Conservation (phyloP, 2,329 filamentous ascomycete genomes). For the Keithomyces neogunnii region DNA sequence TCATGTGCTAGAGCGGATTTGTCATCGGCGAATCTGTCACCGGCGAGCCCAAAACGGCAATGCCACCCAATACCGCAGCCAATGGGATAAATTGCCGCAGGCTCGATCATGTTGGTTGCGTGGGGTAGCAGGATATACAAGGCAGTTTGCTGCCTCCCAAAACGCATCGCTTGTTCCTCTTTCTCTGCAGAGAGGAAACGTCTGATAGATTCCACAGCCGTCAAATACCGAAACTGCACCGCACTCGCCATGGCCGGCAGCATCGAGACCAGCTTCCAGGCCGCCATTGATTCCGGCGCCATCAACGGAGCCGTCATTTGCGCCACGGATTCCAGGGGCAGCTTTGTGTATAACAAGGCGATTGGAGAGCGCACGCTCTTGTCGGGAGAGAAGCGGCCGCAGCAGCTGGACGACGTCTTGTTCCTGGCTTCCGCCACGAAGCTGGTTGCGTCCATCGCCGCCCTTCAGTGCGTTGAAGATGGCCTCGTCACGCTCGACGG, state of each 20-base stretch:
- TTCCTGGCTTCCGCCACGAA: constrained; percentile 31
- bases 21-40: too few species aligned
- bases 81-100: too few species aligned
- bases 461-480: constrained; percentile 46
- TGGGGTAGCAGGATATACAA: too few species aligned
- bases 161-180: too few species aligned
- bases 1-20: too few species aligned
- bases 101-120: too few species aligned
- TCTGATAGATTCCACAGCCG: too few species aligned
- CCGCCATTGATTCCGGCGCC: constrained; percentile 32
- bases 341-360: constrained; percentile 30
- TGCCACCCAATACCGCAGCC: too few species aligned
- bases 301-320: constrained; percentile 35
- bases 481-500: constrained; percentile 37
- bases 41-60: too few species aligned
- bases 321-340: constrained; percentile 13
- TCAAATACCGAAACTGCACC: too few species aligned
- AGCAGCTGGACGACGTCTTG: constrained; percentile 22
- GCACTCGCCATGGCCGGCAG: constrained; percentile 14
- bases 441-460: constrained; percentile 41
- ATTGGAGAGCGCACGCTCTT: constrained; percentile 31
- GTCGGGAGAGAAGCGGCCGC: constrained; percentile 27
- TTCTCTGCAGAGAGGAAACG: too few species aligned
- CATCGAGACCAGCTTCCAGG: constrained; percentile 29
- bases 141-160: too few species aligned